These are phyloP conservation scores for Chenopodium album DNA, from an alignment of 148 eudicot species.

Conservation along the genomic window DNA sequence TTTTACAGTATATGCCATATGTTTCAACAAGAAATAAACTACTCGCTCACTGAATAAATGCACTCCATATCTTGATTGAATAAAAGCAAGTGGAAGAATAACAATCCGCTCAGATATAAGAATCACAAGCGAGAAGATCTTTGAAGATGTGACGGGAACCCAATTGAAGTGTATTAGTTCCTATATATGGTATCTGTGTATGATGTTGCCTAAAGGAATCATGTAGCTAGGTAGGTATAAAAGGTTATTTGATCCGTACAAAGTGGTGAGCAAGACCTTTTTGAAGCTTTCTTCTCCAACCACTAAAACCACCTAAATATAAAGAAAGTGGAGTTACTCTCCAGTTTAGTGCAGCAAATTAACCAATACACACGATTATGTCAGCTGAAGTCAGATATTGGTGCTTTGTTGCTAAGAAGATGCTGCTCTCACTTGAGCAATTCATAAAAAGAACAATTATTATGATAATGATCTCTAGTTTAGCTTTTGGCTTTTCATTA, in stretches of 20 bases:
- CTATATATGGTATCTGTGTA: slow-evolving; percentile 20
- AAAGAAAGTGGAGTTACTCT: slow-evolving; percentile 27
- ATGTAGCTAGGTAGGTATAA: slow-evolving; percentile 14
- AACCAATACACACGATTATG: slow-evolving; percentile 20
- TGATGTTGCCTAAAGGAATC: slow-evolving; percentile 19
- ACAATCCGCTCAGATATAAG: slow-evolving; percentile 31
- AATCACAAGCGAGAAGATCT: slow-evolving; percentile 29
- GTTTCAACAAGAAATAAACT: slow-evolving; percentile 29
- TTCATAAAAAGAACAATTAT: background rate
- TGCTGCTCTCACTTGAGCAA: slow-evolving; percentile 3
- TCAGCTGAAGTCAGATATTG: slow-evolving; percentile 9
- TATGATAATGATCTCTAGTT: background rate
- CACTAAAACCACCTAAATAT: slow-evolving; percentile 22
- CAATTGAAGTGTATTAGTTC: slow-evolving; percentile 22
- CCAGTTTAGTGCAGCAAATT: slow-evolving; percentile 13
- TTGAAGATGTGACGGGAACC: slow-evolving; percentile 12
- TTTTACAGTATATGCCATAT: slow-evolving; percentile 36
- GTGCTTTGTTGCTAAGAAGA: slow-evolving; percentile 2
- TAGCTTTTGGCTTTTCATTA: slow-evolving; percentile 4
- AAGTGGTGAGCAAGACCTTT: slow-evolving; percentile 21
- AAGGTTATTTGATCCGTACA: slow-evolving; percentile 31
- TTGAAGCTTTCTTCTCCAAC: slow-evolving; percentile 12
- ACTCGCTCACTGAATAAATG: slow-evolving; percentile 15
- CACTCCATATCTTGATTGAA: slow-evolving; percentile 33
- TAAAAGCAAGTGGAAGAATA: slow-evolving; percentile 47